A percentile compares a stretch with the other conserved stretches of the same genome.
Conservation (phyloP, 768 basidiomycete species). For the Panaeolus papilionaceus region DNA sequence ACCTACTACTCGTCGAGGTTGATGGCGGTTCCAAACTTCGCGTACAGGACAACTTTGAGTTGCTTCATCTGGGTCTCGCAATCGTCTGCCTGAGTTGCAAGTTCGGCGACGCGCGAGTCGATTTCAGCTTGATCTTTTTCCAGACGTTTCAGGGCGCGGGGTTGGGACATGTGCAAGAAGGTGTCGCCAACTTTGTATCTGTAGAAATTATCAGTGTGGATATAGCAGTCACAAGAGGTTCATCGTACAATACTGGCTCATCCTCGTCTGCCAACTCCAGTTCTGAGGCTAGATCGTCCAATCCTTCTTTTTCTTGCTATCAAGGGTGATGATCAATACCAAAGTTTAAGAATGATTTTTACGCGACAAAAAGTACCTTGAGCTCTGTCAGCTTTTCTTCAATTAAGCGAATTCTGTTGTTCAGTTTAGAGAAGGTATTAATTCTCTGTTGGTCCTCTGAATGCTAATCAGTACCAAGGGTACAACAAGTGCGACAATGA, state of each 20-base stretch:
- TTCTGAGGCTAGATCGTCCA: constrained; percentile 88
- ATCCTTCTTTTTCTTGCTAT: constrained; percentile 94
- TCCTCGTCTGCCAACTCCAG: constrained; percentile 91
- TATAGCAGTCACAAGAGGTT: background rate
- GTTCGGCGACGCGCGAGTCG: constrained; percentile 55
- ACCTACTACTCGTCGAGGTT: constrained; percentile 79
- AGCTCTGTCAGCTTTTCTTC: constrained; percentile 75
- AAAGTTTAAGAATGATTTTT: background rate
- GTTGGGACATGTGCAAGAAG: constrained; percentile 80
- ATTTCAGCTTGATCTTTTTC: constrained; percentile 71
- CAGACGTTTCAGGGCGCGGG: constrained; percentile 72
- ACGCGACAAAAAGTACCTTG: constrained; percentile 56
- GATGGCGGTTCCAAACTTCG: constrained; percentile 92
- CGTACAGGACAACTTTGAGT: constrained; percentile 81
- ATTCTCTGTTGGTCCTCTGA: constrained; percentile 89
- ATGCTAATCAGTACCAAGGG: constrained; percentile 14
- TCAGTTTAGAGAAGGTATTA: constrained; percentile 91
- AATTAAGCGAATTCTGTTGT: constrained; percentile 74
- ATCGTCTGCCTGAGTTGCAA: constrained; percentile 60
- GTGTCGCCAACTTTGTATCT: constrained; percentile 93
- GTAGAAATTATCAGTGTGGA: constrained; percentile 9
- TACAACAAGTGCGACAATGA: constrained; percentile 14
- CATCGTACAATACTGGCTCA: constrained; percentile 71
- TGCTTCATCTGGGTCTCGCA: constrained; percentile 81
- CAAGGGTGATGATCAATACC: constrained; percentile 17